These are phyloP conservation scores for Spatholobus suberectus DNA, from an alignment of 306 rosid species.

Conservation along the genomic window DNA sequence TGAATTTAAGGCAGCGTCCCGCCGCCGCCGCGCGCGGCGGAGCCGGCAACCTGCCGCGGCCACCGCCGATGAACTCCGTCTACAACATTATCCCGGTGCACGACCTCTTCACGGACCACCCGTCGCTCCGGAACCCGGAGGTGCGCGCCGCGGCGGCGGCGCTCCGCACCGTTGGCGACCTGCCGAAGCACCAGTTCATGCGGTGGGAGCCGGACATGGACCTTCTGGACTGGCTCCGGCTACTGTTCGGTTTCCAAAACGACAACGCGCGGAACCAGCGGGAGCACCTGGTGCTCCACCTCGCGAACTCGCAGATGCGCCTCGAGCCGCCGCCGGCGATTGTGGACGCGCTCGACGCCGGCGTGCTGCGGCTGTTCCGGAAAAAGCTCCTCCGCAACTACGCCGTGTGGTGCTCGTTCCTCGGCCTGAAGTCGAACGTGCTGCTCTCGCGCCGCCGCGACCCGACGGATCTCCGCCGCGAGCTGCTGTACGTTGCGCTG, in stretches of 20 bases:
- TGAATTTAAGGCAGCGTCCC: constrained; percentile 50
- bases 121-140: constrained; percentile 82
- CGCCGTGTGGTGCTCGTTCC: constrained; percentile 78
- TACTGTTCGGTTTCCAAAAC: constrained; percentile 73
- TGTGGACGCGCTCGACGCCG: constrained; percentile 57
- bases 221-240: constrained; percentile 80
- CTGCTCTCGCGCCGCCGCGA: constrained; percentile 47
- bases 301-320: constrained; percentile 94
- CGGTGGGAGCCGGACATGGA: constrained; percentile 68
- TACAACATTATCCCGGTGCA: constrained; percentile 93
- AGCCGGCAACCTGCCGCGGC: not conserved
- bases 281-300: constrained; percentile 93
- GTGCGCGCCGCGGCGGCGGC: constrained; percentile 87
- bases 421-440: constrained; percentile 66
- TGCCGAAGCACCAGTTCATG: constrained; percentile 68
- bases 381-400: constrained; percentile 73
- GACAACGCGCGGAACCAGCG: constrained; percentile 93
- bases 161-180: constrained; percentile 77
- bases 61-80: constrained; percentile 39
- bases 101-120: constrained; percentile 74
- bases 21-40: constrained; percentile 34
- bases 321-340: constrained; percentile 56
- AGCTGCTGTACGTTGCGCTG: constrained; percentile 73
- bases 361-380: constrained; percentile 62
- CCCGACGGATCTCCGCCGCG: constrained; percentile 58